A percentile compares a stretch with the other conserved stretches of the same genome.
phyloP scores from a whole-genome alignment of 768 basidiomycete genomes.

The Leccinum sublutescens region DNA sequence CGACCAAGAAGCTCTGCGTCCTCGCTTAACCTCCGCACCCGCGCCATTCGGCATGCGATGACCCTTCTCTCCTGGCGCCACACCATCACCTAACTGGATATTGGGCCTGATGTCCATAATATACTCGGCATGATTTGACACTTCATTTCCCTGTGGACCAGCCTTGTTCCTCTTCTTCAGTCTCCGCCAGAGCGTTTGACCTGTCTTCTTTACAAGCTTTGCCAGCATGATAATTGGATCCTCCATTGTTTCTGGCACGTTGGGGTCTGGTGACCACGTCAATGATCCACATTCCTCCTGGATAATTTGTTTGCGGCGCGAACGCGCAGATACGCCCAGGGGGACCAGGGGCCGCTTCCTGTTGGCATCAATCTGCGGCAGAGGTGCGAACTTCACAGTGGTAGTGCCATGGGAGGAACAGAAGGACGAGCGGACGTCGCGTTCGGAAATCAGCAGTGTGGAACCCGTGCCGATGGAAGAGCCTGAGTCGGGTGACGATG shows the following conservation, averaged over 20 bases:
- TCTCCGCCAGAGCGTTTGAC: conserved; percentile 42
- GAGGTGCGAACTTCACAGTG: conserved; percentile 36
- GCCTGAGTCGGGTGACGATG: conserved; percentile 17
- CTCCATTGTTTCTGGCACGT: conserved; percentile 33
- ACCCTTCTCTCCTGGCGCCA: conserved; percentile 4
- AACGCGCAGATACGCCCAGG: conserved; percentile 51
- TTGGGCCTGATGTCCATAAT: conserved; percentile 24
- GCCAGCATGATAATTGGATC: conserved; percentile 51
- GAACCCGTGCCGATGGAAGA: conserved; percentile 16
- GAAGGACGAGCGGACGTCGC: conserved; percentile 14
- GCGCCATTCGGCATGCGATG: background rate
- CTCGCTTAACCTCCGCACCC: conserved; percentile 10
- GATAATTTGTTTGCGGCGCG: conserved; percentile 23
- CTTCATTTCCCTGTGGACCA: conserved; percentile 11
- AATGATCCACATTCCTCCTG: conserved; percentile 22
- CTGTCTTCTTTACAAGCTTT: conserved; percentile 48
- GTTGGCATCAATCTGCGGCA: conserved; percentile 42
- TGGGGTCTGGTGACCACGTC: conserved; percentile 22
- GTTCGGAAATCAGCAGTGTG: conserved; percentile 7
- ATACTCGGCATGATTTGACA: conserved; percentile 4
- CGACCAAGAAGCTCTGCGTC: conserved; percentile 29
- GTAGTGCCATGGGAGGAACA: conserved; percentile 19
- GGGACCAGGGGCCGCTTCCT: conserved; percentile 49
- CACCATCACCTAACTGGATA: conserved; percentile 21
- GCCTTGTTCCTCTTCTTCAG: conserved; percentile 39